Percentiles rank a stretch among this genome's conserved stretches.
phyloP scores from a whole-genome alignment of 371 early-diverging fungal genomes.

The Mortierella sp. region DNA sequence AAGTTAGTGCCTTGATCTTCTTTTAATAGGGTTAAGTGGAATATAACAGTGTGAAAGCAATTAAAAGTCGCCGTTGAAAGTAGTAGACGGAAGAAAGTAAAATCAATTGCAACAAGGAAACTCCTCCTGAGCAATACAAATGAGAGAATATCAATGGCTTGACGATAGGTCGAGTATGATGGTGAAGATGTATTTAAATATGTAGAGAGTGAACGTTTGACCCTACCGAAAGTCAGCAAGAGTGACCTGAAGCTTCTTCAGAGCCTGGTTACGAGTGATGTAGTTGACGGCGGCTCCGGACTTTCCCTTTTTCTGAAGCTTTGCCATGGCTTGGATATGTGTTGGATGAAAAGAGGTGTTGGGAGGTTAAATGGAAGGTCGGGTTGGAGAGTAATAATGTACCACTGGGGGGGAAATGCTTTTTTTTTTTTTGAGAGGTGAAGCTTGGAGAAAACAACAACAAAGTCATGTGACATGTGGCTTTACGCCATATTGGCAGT shows the following conservation, averaged over 20 bases:
- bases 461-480: conserved; percentile 6
- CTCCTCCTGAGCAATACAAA: too few species aligned
- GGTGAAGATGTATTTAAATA: too few species aligned
- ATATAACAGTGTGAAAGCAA: background rate
- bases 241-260: conserved; percentile 94
- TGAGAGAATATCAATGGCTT: too few species aligned
- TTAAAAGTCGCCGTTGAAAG: too few species aligned
- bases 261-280: conserved; percentile 90
- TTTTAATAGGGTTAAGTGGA: background rate
- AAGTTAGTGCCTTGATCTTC: background rate
- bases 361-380: background rate
- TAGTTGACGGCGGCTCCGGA: conserved; percentile 93
- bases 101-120: too few species aligned
- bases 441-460: conserved; percentile 4
- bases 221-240: conserved; percentile 92
- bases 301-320: conserved; percentile 88
- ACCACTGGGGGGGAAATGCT: background rate
- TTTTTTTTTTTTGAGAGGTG: background rate
- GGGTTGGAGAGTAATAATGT: conserved; percentile 3
- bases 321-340: conserved; percentile 70
- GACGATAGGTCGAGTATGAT: too few species aligned
- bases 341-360: conserved; percentile 16
- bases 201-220: too few species aligned
- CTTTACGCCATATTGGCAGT: background rate
- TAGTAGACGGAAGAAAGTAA: too few species aligned